A percentile compares a stretch with the other conserved stretches of the same genome.
Evolutionary conservation across 2,329 filamentous ascomycete species (phyloP).

Genomic region (Sporothrix curviconia): DNA sequence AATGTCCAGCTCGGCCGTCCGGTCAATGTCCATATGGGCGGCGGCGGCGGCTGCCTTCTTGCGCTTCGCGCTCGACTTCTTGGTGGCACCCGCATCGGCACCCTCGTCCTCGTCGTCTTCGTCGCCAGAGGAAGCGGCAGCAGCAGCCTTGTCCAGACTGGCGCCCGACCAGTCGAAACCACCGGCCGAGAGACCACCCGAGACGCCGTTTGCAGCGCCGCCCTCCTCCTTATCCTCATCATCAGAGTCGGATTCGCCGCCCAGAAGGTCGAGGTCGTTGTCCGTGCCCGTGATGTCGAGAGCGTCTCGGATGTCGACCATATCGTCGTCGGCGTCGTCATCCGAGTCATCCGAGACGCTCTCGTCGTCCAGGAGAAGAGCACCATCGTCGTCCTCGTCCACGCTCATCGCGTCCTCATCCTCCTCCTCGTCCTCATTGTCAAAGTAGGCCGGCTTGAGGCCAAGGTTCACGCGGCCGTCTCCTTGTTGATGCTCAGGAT

Average conservation of each 20-base stretch:
- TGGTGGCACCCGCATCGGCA: not conserved
- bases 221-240: slow-evolving; percentile 33
- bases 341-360: slow-evolving; percentile 44
- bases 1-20: slow-evolving; percentile 83
- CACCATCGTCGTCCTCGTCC: slow-evolving; percentile 41
- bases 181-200: slow-evolving; percentile 58
- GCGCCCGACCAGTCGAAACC: slow-evolving; percentile 87
- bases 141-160: slow-evolving; percentile 51
- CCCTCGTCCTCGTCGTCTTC: slow-evolving; percentile 30
- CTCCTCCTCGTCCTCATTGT: slow-evolving; percentile 47
- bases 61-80: slow-evolving; percentile 48
- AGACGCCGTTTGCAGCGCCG: slow-evolving; percentile 24
- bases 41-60: slow-evolving; percentile 72
- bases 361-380: slow-evolving; percentile 35
- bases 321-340: slow-evolving; percentile 37
- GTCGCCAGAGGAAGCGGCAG: too few species aligned
- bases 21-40: slow-evolving; percentile 74
- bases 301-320: slow-evolving; percentile 38
- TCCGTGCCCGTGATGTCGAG: slow-evolving; percentile 40
- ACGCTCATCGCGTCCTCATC: slow-evolving; percentile 35
- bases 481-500: slow-evolving; percentile 70
- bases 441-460: slow-evolving; percentile 87
- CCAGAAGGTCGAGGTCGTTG: slow-evolving; percentile 28
- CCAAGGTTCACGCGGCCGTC: slow-evolving; percentile 78
- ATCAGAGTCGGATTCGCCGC: slow-evolving; percentile 34